Evolutionary conservation across 2,329 filamentous ascomycete genomes (phyloP).

Genomic region (Botrytis deweyae): DNA sequence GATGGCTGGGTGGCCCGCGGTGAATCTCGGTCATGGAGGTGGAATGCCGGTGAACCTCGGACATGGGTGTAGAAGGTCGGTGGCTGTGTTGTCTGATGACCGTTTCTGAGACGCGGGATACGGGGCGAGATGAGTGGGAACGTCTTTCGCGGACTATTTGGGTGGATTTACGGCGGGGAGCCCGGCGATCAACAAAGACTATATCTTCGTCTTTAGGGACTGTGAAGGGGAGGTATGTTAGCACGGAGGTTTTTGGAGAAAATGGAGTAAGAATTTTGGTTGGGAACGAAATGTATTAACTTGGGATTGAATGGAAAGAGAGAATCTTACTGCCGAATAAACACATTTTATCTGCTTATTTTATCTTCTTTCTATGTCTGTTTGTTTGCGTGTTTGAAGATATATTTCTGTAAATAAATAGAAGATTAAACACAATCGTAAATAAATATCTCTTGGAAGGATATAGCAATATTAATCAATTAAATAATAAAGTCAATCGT

Average conservation of each 20-base stretch:
- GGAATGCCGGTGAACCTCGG: slow-evolving; percentile 12
- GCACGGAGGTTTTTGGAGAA: neutral
- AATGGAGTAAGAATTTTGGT: neutral
- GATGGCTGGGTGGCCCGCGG: neutral
- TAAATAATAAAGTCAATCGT: neutral
- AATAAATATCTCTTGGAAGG: neutral
- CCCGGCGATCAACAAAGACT: slow-evolving; percentile 18
- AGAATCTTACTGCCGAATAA: neutral
- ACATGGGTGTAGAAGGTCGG: slow-evolving; percentile 4
- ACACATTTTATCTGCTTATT: neutral
- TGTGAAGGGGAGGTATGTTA: neutral
- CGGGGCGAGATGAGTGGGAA: slow-evolving; percentile 1
- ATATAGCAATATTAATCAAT: neutral
- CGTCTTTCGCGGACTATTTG: neutral
- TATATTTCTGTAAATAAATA: neutral
- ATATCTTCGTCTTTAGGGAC: slow-evolving; percentile 21
- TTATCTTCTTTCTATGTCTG: neutral
- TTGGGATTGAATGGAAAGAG: neutral
- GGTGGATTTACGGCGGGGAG: slow-evolving; percentile 6
- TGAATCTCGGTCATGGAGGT: slow-evolving; percentile 1
- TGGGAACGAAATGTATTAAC: neutral
- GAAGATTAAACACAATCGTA: neutral
- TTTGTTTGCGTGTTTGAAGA: neutral
- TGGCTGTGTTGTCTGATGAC: slow-evolving; percentile 14
- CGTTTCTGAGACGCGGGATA: slow-evolving; percentile 20